These are phyloP conservation scores for Ganoderma leucocontextum DNA, from an alignment of 1,284 basidiomycete species.

Conservation along the genomic window DNA sequence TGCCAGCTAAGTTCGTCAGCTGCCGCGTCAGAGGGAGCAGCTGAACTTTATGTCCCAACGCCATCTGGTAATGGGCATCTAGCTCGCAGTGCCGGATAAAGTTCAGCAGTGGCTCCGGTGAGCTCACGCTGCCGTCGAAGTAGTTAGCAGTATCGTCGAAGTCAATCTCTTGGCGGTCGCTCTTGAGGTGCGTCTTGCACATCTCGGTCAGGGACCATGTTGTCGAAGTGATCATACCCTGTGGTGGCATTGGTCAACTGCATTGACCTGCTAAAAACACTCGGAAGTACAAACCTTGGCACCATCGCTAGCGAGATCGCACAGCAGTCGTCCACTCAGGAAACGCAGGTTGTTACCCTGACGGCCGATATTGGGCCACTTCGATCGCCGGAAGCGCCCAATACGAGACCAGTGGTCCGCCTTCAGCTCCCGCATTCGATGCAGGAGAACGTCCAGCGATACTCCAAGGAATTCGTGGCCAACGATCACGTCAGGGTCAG, in stretches of 20 bases:
- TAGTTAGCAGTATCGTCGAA: conserved; percentile 94
- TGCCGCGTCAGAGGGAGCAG: conserved; percentile 91
- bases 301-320: conserved; percentile 93
- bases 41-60: conserved; percentile 91
- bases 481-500: conserved; percentile 95
- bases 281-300: conserved; percentile 74
- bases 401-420: conserved; percentile 94
- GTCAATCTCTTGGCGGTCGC: conserved; percentile 91
- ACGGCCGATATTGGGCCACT: conserved; percentile 83
- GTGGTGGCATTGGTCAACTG: conserved; percentile 8
- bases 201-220: conserved; percentile 99
- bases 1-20: conserved; percentile 96
- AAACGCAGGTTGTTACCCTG: conserved; percentile 90
- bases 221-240: conserved; percentile 94
- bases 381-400: conserved; percentile 89
- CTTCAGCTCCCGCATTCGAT: conserved; percentile 91
- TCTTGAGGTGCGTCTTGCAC: conserved; percentile 90
- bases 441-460: conserved; percentile 90
- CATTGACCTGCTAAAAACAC: neutral
- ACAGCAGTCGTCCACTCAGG: conserved; percentile 87
- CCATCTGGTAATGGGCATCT: conserved; percentile 97
- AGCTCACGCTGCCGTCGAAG: conserved; percentile 86
- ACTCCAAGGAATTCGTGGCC: conserved; percentile 97
- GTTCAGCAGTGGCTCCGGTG: conserved; percentile 82
- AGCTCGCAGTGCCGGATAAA: conserved; percentile 95